Percentiles rank a stretch among this genome's conserved stretches.
Evolutionary conservation across 2,329 filamentous ascomycete genomes (phyloP).

Genomic region (Botrytis pseudocinerea): DNA sequence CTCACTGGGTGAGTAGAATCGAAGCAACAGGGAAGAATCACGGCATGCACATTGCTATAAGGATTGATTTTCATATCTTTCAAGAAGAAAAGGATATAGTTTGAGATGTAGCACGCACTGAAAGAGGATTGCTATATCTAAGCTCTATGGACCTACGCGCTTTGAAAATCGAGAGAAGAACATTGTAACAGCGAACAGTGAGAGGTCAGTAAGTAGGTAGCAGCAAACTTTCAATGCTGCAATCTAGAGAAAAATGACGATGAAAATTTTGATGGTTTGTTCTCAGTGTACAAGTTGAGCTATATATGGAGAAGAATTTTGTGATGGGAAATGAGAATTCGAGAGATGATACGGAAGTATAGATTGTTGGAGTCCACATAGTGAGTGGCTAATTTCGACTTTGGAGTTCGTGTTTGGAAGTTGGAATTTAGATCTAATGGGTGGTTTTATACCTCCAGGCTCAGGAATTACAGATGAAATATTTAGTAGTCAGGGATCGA

Average conservation of each 20-base stretch:
- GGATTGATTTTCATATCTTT: too few relatives aligned
- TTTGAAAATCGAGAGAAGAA: too few relatives aligned
- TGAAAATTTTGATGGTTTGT: background rate
- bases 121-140: background rate
- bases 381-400: fast-evolving
- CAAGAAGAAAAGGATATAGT: too few relatives aligned
- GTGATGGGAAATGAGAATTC: background rate
- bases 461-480: background rate
- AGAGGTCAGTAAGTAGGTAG: background rate
- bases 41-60: too few relatives aligned
- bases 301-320: fast-evolving
- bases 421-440: background rate
- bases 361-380: background rate
- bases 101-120: background rate
- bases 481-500: background rate
- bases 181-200: too few relatives aligned
- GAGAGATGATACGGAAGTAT: background rate
- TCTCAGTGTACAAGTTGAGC: background rate
- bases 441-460: fast-evolving
- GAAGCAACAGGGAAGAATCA: too few relatives aligned
- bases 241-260: background rate
- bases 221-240: background rate
- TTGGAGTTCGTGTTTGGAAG: background rate
- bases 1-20: too few relatives aligned
- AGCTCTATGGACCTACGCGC: background rate